Base-by-base conservation (phyloP, 495 filamentous ascomycete species). In the Penicillium lagena region DNA sequence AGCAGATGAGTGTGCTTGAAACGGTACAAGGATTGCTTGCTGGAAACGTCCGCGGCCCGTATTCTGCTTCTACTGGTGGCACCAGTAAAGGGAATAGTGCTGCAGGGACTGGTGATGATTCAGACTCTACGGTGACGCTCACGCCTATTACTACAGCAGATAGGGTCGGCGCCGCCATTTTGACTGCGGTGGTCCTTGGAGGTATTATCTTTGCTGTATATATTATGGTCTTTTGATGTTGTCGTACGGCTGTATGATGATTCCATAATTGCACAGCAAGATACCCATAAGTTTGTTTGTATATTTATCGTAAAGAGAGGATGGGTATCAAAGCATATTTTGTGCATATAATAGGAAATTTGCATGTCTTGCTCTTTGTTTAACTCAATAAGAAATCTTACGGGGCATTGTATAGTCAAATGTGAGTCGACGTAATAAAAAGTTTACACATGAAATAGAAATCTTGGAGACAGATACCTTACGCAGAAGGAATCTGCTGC, bases 1-100 rank as follows among this genome's bases (percentile, higher is more conserved):
- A 89, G 63, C 79, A 87, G 56, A 79, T 90, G 76, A 76, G 77
- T 6, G 83, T 79, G 2, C 68, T 90, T 58, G 81, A 86, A 41
- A 75, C 85, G 12, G 71, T 89, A 3, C 69, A 83, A 39, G 77
- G 45, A 0, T 41, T 48, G 9, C 50, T 52, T 15, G 37, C 31
- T 27, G 39, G 37, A 29, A 33, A 37, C 14, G 31, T 42, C 8
- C 30, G 34, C 35, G 50, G 37, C n/a, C 31, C 31, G 9, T 38
- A 49, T 27, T 46, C 46, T 15, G 35, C 45, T 11, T 36, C 45
- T n/a, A 52, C 45, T 30, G 50, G 50, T 14, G 50, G 50, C 12
- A 41, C 32, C 4, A 52, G 50, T 15, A 38, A 49, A 11, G 45
- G 50, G 1, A 49, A 53, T 37, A 48, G 39, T 40, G 45, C 42